Conservation (phyloP, 2,329 filamentous ascomycete species). For the Exophiala mesophila region DNA sequence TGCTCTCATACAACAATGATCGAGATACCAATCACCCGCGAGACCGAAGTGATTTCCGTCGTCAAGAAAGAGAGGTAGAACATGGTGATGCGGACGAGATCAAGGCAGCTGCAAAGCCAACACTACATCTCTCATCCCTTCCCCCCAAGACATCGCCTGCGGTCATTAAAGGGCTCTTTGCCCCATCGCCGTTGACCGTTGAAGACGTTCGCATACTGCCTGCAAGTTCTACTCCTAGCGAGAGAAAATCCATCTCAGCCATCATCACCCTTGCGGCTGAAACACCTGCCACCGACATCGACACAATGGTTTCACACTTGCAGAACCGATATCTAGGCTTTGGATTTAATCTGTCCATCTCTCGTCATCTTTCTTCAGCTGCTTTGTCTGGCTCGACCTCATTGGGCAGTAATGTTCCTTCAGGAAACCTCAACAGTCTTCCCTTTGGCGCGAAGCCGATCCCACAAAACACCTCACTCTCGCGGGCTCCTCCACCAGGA, state of each 20-base stretch:
- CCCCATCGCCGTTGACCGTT: slow-evolving; percentile 55
- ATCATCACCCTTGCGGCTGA: slow-evolving; percentile 78
- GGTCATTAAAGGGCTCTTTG: slow-evolving; percentile 43
- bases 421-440: slow-evolving; percentile 46
- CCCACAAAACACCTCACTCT: slow-evolving; percentile 46
- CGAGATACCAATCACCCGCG: slow-evolving; percentile 5
- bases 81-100: slow-evolving; percentile 32
- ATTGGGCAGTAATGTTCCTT: slow-evolving; percentile 43
- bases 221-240: slow-evolving; percentile 46
- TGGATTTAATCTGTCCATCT: slow-evolving; percentile 74
- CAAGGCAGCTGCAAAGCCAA: slow-evolving; percentile 49
- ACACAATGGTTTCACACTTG: slow-evolving; percentile 68
- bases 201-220: slow-evolving; percentile 70
- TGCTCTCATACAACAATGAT: slow-evolving; percentile 16
- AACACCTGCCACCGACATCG: slow-evolving; percentile 77
- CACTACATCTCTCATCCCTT: slow-evolving; percentile 50
- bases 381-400: slow-evolving; percentile 55
- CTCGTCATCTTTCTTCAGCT: slow-evolving; percentile 75
- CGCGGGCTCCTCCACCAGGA: slow-evolving; percentile 45
- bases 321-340: slow-evolving; percentile 82
- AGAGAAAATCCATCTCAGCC: slow-evolving; percentile 68
- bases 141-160: slow-evolving; percentile 49
- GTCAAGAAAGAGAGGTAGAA: slow-evolving; percentile 13
- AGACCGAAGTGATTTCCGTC: slow-evolving; percentile 4
- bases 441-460: slow-evolving; percentile 75